Base-by-base conservation (phyloP, 345 rosid genomes). In the Citrus glauca region DNA sequence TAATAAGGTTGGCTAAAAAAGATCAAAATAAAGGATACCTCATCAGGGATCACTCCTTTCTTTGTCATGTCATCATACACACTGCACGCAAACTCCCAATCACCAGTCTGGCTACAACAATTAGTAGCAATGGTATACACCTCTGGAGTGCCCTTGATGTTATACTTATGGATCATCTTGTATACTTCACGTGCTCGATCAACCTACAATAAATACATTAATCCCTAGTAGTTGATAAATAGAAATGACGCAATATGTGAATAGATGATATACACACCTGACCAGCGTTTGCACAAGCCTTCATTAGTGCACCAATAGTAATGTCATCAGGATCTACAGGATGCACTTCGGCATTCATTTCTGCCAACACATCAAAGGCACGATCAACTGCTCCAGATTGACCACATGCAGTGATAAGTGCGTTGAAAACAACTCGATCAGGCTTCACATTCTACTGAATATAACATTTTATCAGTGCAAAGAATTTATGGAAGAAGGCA, bases 371-470 rank as follows among this genome's bases (percentile, higher is more conserved):
- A 82, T 95, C 99, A 77, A 95, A 95, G 80, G 99, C 99, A 78
- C 98, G 97, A 85, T 93, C 96, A 66, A 93, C 99, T 74, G 98
- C 99, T 87, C 98, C 98, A 40, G 93, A 84, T 82, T 93, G 90
- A 79, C 96, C 99, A 82, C 99, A 95, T 77, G 99, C 99, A 67
- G 94, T 89, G 68, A 95, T 95, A 83, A 95, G 98, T 71, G 98
- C 97, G 84, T 95, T 95, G 87, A 93, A 95, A 70, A 95, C 91
- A 85, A 95, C 99, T 86, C 93, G 94, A 88, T 95, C 99, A 85
- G 98, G 98, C 90, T 93, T 87, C 89, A 95, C 97, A 38, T 93
- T 93, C 99, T 95, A 93, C 97, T 93, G 96, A 86, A 87, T 81
- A 84, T 55, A 90, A 86, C 87, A 85, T 81, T 78, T 85, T 75